A percentile compares a stretch with the other conserved stretches of the same genome.
Conservation (phyloP, 768 basidiomycete species). For the Leccinum disarticulatum region DNA sequence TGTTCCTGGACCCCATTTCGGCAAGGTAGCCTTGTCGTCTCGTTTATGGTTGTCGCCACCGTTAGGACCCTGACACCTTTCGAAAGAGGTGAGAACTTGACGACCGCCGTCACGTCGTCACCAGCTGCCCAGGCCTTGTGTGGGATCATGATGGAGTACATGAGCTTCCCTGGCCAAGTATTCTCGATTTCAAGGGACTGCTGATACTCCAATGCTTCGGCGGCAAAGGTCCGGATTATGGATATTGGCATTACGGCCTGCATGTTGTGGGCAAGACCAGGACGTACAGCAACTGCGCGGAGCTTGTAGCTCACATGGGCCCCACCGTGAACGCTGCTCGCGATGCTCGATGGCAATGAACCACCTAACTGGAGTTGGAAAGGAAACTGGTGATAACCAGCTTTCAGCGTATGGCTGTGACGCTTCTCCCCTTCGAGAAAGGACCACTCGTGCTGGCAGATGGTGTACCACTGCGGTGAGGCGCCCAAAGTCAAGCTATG, state of each 20-base stretch:
- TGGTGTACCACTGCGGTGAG: conserved; percentile 51
- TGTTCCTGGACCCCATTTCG: conserved; percentile 59
- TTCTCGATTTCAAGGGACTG: conserved; percentile 95
- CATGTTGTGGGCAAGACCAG: conserved; percentile 71
- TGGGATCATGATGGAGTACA: conserved; percentile 92
- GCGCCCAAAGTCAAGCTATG: conserved; percentile 21
- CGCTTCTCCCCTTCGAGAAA: conserved; percentile 84
- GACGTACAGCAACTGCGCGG: conserved; percentile 77
- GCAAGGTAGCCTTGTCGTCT: conserved; percentile 63
- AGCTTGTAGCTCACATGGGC: conserved; percentile 86
- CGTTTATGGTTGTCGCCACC: conserved; percentile 69
- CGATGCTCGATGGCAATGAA: conserved; percentile 75
- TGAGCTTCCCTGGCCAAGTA: conserved; percentile 96
- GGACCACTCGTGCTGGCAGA: conserved; percentile 88
- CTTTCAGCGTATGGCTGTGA: conserved; percentile 87
- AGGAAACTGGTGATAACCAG: conserved; percentile 91
- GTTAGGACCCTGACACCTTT: conserved; percentile 79
- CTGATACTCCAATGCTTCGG: conserved; percentile 91
- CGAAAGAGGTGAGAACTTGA: conserved; percentile 83
- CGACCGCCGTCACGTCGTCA: conserved; percentile 74
- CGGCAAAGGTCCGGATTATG: conserved; percentile 69
- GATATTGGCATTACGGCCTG: conserved; percentile 59
- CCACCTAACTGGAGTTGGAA: conserved; percentile 88
- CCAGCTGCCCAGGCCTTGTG: conserved; percentile 96
- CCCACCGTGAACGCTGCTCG: conserved; percentile 52